Evolutionary conservation across 139 green algal species (phyloP), one percentile per base, ranked within the genome.

Genomic region (Ostreobium quekettii): DNA sequence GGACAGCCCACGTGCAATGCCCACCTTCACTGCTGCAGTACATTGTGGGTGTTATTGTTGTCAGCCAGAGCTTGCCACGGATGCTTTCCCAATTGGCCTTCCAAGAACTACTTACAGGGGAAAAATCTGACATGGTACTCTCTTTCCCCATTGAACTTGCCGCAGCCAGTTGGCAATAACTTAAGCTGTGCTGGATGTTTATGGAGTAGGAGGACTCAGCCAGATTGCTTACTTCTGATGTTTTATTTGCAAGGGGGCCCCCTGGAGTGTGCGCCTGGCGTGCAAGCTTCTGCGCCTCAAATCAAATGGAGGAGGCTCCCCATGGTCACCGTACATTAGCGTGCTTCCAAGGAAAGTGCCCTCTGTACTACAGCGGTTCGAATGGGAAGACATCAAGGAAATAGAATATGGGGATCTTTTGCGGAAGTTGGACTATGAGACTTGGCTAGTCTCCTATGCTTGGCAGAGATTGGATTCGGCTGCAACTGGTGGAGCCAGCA

Each of bases 261-360:
- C 84, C 0, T 92, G 85, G 84, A 84, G 76, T 29, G 79, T 91
- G 33, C 78, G 86, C 2, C 75, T 94, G 32, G 82, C 82, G 2
- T 76, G 71, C 39, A 86, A 85, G 73, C 78, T 94, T 76, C 76
- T 92, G 70, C 39, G 76, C 24, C 64, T 86, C 59, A 31, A 64
- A 26, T 66, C 67, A 5, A 46, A 71, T 26, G 86, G 81, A 0
- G 29, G 7, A 0, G 33, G 31, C 2, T 87, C 71, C 2, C 75
- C 79, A 0, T 92, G 83, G 82, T 57, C 63, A 5, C 72, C 85
- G 0, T 92, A 90, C 80, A 37, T 91, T 3, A 47, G 74, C 36
- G 74, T 71, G 33, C 49, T 75, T 8, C 69, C 69, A 6, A 15
- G 29, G 4, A 8, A 60, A 37, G 32, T 75, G 7, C 60, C 60